phyloP scores from a whole-genome alignment of 73 alveolate genomes.

The Tetrahymena elliotti region DNA sequence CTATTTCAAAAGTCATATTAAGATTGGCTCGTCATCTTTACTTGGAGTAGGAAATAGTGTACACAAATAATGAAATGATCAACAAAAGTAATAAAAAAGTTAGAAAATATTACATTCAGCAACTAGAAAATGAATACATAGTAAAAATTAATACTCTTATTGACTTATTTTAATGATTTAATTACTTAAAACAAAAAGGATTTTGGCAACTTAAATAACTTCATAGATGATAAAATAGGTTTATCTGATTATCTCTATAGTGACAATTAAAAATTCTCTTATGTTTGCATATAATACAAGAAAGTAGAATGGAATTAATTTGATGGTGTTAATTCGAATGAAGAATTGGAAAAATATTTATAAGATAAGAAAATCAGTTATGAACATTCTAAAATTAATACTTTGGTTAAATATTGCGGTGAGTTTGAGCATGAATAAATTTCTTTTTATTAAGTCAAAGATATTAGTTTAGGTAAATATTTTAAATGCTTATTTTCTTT shows the following conservation, averaged over 20 bases:
- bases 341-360: not conserved
- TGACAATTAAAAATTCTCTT: not conserved
- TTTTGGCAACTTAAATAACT: not conserved
- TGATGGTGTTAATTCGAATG: not conserved
- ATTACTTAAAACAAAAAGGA: not conserved
- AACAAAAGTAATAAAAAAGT: not conserved
- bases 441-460: not conserved
- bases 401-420: not conserved
- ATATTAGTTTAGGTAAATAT: not conserved
- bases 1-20: not conserved
- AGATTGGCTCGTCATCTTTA: not conserved
- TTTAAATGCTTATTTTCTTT: too few relatives aligned
- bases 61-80: not conserved
- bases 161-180: not conserved
- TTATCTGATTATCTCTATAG: not conserved
- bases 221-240: not conserved
- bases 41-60: not conserved
- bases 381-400: not conserved
- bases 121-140: not conserved
- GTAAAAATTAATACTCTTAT: not conserved
- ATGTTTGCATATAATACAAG: not conserved
- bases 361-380: not conserved
- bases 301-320: not conserved
- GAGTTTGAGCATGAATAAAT: not conserved
- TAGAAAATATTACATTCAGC: not conserved